Percentiles rank a stretch among this genome's conserved stretches.
Evolutionary conservation across 2,329 filamentous ascomycete genomes (phyloP).

Genomic region (Colletotrichum endophyticum): DNA sequence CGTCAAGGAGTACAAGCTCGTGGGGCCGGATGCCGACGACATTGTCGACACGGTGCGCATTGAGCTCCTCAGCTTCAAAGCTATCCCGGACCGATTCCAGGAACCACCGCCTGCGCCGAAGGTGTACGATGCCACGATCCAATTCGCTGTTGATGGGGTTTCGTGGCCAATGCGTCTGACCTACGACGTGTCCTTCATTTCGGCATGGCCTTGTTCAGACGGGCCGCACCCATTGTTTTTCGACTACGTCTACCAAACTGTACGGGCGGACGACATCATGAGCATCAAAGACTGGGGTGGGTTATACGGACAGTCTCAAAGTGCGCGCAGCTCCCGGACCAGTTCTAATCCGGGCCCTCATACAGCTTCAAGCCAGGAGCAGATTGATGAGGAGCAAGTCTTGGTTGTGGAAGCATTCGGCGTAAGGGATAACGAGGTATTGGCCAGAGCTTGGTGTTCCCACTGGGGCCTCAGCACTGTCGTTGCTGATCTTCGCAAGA

Average conservation of each 20-base stretch:
- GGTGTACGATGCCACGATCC: slow-evolving; percentile 65
- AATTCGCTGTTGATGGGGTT: slow-evolving; percentile 67
- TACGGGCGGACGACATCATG: slow-evolving; percentile 69
- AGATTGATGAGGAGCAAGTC: slow-evolving; percentile 67
- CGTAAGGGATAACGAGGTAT: slow-evolving; percentile 76
- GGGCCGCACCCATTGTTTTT: slow-evolving; percentile 75
- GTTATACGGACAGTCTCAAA: slow-evolving; percentile 36
- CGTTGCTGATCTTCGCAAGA: slow-evolving; percentile 71
- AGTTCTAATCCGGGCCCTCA: slow-evolving; percentile 35
- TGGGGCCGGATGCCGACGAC: slow-evolving; percentile 60
- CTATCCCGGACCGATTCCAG: slow-evolving; percentile 33
- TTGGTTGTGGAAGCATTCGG: slow-evolving; percentile 76
- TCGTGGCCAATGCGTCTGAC: slow-evolving; percentile 68
- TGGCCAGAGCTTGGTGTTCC: slow-evolving; percentile 78
- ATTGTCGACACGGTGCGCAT: slow-evolving; percentile 71
- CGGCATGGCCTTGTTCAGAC: slow-evolving; percentile 67
- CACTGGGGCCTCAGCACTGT: slow-evolving; percentile 77
- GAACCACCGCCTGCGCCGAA: slow-evolving; percentile 37
- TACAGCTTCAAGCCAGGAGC: slow-evolving; percentile 31
- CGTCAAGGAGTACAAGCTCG: slow-evolving; percentile 70
- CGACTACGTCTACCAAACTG: slow-evolving; percentile 67
- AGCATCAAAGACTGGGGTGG: slow-evolving; percentile 70
- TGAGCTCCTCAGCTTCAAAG: slow-evolving; percentile 68
- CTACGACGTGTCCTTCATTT: slow-evolving; percentile 70
- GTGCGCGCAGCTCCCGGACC: slow-evolving; percentile 31